Evolutionary conservation across 345 rosid species (phyloP).

Genomic region (Acer saccharum): DNA sequence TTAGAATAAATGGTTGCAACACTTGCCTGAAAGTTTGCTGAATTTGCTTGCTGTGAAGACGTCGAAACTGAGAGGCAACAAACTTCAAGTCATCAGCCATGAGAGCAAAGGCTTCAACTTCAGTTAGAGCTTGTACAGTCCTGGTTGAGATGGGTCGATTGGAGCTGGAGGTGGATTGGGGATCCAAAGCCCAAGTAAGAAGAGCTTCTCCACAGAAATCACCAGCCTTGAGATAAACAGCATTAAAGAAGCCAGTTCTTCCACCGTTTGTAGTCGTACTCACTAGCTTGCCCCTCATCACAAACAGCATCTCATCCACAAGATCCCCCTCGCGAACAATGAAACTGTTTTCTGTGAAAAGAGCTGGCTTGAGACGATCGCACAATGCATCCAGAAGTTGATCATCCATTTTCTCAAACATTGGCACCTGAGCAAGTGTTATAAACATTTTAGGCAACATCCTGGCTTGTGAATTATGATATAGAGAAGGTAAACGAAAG

Average conservation of each 20-base stretch:
- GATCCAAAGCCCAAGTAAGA: conserved; percentile 76
- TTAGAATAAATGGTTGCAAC: no score
- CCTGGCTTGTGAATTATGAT: no score
- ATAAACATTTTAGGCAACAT: no score
- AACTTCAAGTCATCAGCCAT: conserved; percentile 64
- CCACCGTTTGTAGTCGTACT: conserved; percentile 34
- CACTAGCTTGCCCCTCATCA: no score
- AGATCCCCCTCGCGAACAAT: conserved; percentile 38
- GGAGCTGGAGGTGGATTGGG: conserved; percentile 44
- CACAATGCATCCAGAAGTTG: conserved; percentile 76
- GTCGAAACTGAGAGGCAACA: conserved; percentile 69
- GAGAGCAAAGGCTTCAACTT: conserved; percentile 77
- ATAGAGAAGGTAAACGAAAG: no score
- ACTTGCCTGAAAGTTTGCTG: conserved; percentile 43
- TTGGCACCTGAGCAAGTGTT: conserved; percentile 32
- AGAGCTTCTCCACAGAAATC: conserved; percentile 82
- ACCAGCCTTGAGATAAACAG: conserved; percentile 54
- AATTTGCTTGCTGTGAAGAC: conserved; percentile 64
- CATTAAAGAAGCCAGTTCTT: conserved; percentile 60
- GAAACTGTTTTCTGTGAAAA: conserved; percentile 58
- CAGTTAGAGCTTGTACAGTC: conserved; percentile 61
- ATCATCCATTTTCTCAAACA: conserved; percentile 81
- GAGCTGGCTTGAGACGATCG: conserved; percentile 61
- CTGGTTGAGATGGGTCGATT: conserved; percentile 64
- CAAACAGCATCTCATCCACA: no score